phyloP scores from a whole-genome alignment of 2,329 filamentous ascomycete genomes.

The Talaromyces rugulosus region DNA sequence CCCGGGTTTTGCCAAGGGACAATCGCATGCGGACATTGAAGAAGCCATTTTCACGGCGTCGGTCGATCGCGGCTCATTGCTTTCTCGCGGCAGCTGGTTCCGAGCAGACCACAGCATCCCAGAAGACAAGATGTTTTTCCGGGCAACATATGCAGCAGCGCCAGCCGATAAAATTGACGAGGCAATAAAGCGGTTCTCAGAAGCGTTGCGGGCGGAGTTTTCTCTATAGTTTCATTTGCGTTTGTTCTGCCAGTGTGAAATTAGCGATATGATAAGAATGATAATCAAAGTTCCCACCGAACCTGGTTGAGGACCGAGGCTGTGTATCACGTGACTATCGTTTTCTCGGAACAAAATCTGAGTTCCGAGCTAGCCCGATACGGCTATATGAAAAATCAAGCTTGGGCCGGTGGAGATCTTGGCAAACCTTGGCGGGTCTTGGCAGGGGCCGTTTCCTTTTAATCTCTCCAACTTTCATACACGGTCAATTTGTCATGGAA shows the following conservation, averaged over 20 bases:
- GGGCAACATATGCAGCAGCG: constrained; percentile 83
- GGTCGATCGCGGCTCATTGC: constrained; percentile 71
- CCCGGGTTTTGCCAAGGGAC: constrained; percentile 34
- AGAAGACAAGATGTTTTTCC: constrained; percentile 71
- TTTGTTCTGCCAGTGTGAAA: neutral
- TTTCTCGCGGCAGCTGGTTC: constrained; percentile 90
- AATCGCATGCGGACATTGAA: constrained; percentile 57
- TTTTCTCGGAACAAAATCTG: neutral
- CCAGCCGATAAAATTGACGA: constrained; percentile 64
- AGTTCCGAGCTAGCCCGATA: neutral
- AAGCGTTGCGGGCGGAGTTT: constrained; percentile 64
- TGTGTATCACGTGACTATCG: neutral
- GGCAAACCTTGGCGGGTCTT: neutral
- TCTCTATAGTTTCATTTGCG: constrained; percentile 29
- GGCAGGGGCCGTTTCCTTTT: neutral
- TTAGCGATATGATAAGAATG: neutral
- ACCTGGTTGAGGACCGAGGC: neutral
- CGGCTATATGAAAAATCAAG: neutral
- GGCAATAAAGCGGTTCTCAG: constrained; percentile 71
- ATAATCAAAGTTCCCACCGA: neutral
- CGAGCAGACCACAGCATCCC: constrained; percentile 62
- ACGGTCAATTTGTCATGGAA: neutral
- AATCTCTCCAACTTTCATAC: neutral
- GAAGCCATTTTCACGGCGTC: constrained; percentile 78
- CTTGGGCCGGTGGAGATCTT: neutral